phyloP scores from a whole-genome alignment of 2,329 filamentous ascomycete genomes.

The Alternaria atra region DNA sequence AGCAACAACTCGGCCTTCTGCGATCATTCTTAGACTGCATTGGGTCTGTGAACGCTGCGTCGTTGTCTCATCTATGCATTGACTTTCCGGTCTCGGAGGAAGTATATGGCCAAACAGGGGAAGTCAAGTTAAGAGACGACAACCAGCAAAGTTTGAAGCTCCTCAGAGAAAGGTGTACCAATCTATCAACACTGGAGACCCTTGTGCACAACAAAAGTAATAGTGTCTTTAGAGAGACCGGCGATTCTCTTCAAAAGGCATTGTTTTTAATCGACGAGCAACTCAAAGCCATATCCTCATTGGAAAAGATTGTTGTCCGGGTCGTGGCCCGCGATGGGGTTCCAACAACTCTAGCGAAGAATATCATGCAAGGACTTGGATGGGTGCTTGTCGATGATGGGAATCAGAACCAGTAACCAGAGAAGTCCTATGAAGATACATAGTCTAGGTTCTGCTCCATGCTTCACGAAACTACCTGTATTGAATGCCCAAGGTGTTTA shows the following conservation, averaged over 20 bases:
- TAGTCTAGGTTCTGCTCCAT: no score
- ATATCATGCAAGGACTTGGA: neutral
- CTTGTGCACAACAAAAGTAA: slow-evolving; percentile 24
- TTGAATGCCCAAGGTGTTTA: no score
- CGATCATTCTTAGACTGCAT: slow-evolving; percentile 21
- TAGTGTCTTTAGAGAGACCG: slow-evolving; percentile 16
- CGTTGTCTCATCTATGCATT: slow-evolving; percentile 19
- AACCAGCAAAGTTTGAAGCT: slow-evolving; percentile 19
- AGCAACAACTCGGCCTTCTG: slow-evolving; percentile 17
- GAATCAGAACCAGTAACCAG: neutral
- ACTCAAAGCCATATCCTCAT: slow-evolving; percentile 15
- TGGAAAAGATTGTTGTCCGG: slow-evolving; percentile 16
- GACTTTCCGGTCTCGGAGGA: slow-evolving; percentile 22
- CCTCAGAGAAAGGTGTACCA: slow-evolving; percentile 15
- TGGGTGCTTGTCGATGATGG: neutral
- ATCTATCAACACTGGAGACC: slow-evolving; percentile 22
- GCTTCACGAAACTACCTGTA: no score
- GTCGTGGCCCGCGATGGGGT: slow-evolving; percentile 8
- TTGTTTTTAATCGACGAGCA: slow-evolving; percentile 11
- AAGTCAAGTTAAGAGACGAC: slow-evolving; percentile 15
- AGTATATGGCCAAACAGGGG: slow-evolving; percentile 11
- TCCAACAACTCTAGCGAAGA: neutral
- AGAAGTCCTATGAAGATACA: neutral
- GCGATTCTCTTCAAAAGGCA: slow-evolving; percentile 18
- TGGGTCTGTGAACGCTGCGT: slow-evolving; percentile 19